Percentiles rank a stretch among this genome's conserved stretches.
These are phyloP conservation scores for Diplodia mutila DNA, from an alignment of 2,329 filamentous ascomycete genomes.

Conservation along the genomic window DNA sequence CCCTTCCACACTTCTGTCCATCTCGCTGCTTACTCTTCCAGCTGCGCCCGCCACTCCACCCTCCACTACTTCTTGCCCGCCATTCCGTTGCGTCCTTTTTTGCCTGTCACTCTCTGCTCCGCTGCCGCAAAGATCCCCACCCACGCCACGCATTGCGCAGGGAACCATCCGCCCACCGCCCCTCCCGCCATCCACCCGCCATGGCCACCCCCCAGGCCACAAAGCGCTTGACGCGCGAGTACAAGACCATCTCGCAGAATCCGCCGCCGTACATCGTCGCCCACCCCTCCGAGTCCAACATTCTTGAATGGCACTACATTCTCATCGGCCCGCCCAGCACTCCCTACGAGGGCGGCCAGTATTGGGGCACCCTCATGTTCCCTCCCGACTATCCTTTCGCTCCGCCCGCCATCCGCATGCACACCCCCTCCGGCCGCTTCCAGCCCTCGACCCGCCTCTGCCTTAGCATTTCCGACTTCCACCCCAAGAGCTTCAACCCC, in stretches of 20 bases:
- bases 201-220: slow-evolving; percentile 48
- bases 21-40: not conserved
- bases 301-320: slow-evolving; percentile 95
- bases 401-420: slow-evolving; percentile 97
- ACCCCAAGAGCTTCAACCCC: slow-evolving; percentile 96
- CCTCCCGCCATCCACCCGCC: slow-evolving; percentile 22
- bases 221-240: slow-evolving; percentile 63
- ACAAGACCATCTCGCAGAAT: slow-evolving; percentile 68
- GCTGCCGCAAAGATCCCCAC: slow-evolving; percentile 1
- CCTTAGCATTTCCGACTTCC: slow-evolving; percentile 95
- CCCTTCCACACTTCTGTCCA: slow-evolving; percentile 2
- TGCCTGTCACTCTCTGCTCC: slow-evolving; percentile 6
- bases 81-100: not conserved
- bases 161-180: slow-evolving; percentile 8
- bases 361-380: slow-evolving; percentile 97
- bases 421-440: slow-evolving; percentile 94
- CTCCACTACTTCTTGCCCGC: not conserved
- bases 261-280: slow-evolving; percentile 88
- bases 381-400: slow-evolving; percentile 97
- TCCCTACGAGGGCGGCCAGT: slow-evolving; percentile 92
- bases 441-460: slow-evolving; percentile 90
- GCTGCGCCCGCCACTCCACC: not conserved
- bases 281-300: slow-evolving; percentile 88
- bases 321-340: slow-evolving; percentile 93
- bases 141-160: slow-evolving; percentile 21